A percentile compares a stretch with the other conserved stretches of the same genome.
phyloP scores from a whole-genome alignment of 768 basidiomycete genomes.

The Leccinum boreale region DNA sequence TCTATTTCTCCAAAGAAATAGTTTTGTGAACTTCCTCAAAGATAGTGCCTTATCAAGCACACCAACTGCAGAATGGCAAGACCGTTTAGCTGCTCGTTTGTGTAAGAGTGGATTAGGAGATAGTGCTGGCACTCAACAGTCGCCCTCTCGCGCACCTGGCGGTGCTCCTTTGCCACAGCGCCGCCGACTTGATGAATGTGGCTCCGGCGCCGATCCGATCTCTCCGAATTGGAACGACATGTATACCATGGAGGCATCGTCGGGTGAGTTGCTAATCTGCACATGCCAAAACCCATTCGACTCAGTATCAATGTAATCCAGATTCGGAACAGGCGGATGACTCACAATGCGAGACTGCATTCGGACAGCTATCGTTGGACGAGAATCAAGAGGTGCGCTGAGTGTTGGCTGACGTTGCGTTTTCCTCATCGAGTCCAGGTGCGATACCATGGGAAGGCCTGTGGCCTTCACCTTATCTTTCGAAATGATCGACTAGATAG shows the following conservation, averaged over 20 bases:
- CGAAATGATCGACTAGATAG: constrained; percentile 63
- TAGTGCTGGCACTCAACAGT: constrained; percentile 3
- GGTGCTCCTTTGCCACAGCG: constrained; percentile 42
- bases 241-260: constrained; percentile 52
- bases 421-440: constrained; percentile 46
- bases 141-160: constrained; percentile 27
- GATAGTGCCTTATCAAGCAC: constrained; percentile 58
- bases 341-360: constrained; percentile 47
- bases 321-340: constrained; percentile 38
- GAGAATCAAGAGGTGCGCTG: constrained; percentile 65
- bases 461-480: constrained; percentile 74
- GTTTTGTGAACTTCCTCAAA: constrained; percentile 22
- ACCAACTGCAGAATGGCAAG: constrained; percentile 78
- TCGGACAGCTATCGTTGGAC: constrained; percentile 71
- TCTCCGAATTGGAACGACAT: constrained; percentile 55
- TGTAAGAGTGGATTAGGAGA: constrained; percentile 28
- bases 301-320: constrained; percentile 22
- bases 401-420: not conserved
- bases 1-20: not conserved
- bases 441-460: constrained; percentile 77
- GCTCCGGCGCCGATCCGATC: constrained; percentile 8
- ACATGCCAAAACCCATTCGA: constrained; percentile 3
- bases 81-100: constrained; percentile 58
- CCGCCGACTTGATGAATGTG: constrained; percentile 39
- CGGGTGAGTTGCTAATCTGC: constrained; percentile 22